phyloP scores from a whole-genome alignment of 2,329 filamentous ascomycete genomes.

The Fusarium tricinctum region DNA sequence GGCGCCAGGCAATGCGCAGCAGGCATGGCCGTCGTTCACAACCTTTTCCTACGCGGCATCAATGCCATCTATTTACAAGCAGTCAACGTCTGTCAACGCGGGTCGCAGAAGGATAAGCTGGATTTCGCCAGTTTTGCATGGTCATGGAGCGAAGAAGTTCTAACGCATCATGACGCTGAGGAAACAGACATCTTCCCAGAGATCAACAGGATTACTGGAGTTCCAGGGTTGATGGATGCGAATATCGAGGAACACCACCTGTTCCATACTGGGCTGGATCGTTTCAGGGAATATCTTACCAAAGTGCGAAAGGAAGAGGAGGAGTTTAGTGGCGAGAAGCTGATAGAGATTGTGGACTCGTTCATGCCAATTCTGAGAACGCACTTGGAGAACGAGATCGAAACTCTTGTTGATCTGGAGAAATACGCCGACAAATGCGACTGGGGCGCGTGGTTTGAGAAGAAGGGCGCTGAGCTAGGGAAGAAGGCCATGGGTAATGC shows the following conservation, averaged over 20 bases:
- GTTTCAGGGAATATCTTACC: slow-evolving; percentile 52
- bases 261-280: slow-evolving; percentile 55
- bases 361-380: slow-evolving; percentile 53
- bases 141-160: slow-evolving; percentile 52
- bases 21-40: slow-evolving; percentile 56
- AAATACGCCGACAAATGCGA: slow-evolving; percentile 54
- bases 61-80: slow-evolving; percentile 58
- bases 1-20: slow-evolving; percentile 45
- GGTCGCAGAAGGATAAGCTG: slow-evolving; percentile 51
- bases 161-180: slow-evolving; percentile 58
- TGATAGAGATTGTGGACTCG: slow-evolving; percentile 40
- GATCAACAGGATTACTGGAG: slow-evolving; percentile 54
- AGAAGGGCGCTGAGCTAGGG: slow-evolving; percentile 33
- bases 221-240: slow-evolving; percentile 56
- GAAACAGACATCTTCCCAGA: slow-evolving; percentile 57
- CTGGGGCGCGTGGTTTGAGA: slow-evolving; percentile 52
- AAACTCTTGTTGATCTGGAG: slow-evolving; percentile 53
- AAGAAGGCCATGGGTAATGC: slow-evolving; percentile 34
- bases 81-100: slow-evolving; percentile 50
- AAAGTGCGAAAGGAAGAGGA: slow-evolving; percentile 48
- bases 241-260: slow-evolving; percentile 59
- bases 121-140: slow-evolving; percentile 53
- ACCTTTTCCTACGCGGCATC: slow-evolving; percentile 54
- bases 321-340: slow-evolving; percentile 51
- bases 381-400: slow-evolving; percentile 59